Evolutionary conservation across 2,329 filamentous ascomycete species (phyloP).

Genomic region (Thelonectria olida): DNA sequence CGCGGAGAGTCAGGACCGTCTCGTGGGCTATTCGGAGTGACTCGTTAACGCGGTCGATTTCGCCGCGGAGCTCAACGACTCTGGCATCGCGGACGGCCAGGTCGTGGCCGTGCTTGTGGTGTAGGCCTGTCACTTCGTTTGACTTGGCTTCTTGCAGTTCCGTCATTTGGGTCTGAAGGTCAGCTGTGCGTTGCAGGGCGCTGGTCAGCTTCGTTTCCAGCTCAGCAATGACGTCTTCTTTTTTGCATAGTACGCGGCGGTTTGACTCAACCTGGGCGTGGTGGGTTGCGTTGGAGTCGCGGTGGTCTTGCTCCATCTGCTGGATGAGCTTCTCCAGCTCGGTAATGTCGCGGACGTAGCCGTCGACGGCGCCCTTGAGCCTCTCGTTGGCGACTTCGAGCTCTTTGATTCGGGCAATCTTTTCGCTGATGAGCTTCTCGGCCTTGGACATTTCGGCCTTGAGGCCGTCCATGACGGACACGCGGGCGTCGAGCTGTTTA

Average conservation of each 20-base stretch:
- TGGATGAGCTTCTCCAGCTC: slow-evolving; percentile 63
- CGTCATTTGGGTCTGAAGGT: slow-evolving; percentile 51
- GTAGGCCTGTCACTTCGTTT: slow-evolving; percentile 46
- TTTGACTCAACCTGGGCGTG: slow-evolving; percentile 47
- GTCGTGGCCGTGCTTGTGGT: slow-evolving; percentile 54
- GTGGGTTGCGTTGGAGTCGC: slow-evolving; percentile 42
- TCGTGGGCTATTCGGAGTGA: slow-evolving; percentile 58
- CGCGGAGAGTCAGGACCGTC: slow-evolving; percentile 54
- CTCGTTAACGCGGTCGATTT: slow-evolving; percentile 58
- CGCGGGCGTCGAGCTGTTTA: slow-evolving; percentile 63
- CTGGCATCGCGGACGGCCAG: slow-evolving; percentile 62
- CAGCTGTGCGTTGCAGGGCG: slow-evolving; percentile 50
- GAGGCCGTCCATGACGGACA: slow-evolving; percentile 60
- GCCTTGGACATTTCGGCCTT: slow-evolving; percentile 51
- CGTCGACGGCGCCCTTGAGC: slow-evolving; percentile 60
- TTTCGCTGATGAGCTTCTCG: slow-evolving; percentile 46
- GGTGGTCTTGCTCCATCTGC: slow-evolving; percentile 53
- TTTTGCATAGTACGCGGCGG: slow-evolving; percentile 46
- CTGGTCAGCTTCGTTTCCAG: slow-evolving; percentile 56
- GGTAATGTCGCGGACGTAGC: slow-evolving; percentile 62
- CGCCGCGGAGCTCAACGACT: slow-evolving; percentile 57
- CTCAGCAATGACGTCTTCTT: slow-evolving; percentile 49
- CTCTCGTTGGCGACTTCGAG: slow-evolving; percentile 60
- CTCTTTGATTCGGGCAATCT: slow-evolving; percentile 53
- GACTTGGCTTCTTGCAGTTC: slow-evolving; percentile 48